These are phyloP conservation scores for Dendrobium catenatum DNA, from an alignment of 106 monocot species.

Conservation along the genomic window DNA sequence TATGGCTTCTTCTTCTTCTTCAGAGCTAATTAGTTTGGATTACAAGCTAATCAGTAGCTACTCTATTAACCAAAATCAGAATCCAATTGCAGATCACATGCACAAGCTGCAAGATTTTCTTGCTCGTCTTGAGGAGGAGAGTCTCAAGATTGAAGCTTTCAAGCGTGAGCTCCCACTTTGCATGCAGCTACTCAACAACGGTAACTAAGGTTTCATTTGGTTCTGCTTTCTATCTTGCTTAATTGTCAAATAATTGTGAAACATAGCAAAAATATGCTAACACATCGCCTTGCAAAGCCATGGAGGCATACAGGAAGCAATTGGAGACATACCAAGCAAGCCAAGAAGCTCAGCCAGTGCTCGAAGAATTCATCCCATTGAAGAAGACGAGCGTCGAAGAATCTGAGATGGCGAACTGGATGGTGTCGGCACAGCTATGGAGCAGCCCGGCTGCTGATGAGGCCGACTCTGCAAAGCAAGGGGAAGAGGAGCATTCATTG, in stretches of 20 bases:
- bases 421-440: slow-evolving; percentile 94
- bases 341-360: slow-evolving; percentile 32
- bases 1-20: slow-evolving; percentile 56
- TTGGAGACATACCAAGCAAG: slow-evolving; percentile 31
- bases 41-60: slow-evolving; percentile 42
- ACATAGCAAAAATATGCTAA: too few species aligned
- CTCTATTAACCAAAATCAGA: slow-evolving; percentile 17
- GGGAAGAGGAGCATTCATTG: slow-evolving; percentile 9
- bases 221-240: not conserved
- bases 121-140: slow-evolving; percentile 74
- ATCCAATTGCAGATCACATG: slow-evolving; percentile 2
- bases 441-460: slow-evolving; percentile 18
- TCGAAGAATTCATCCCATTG: slow-evolving; percentile 79
- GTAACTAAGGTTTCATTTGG: slow-evolving; percentile 18
- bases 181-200: slow-evolving; percentile 90
- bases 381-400: slow-evolving; percentile 39
- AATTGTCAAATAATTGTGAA: too few species aligned
- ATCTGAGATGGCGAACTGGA: slow-evolving; percentile 75
- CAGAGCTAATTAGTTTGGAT: slow-evolving; percentile 59
- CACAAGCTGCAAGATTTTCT: slow-evolving; percentile 72
- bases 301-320: slow-evolving; percentile 73
- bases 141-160: slow-evolving; percentile 86
- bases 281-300: slow-evolving; percentile 18
- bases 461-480: not conserved
- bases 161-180: slow-evolving; percentile 90